A percentile compares a stretch with the other conserved stretches of the same genome.
These are phyloP conservation scores for Neurospora sp. DNA, from an alignment of 495 filamentous ascomycete species.

Conservation along the genomic window DNA sequence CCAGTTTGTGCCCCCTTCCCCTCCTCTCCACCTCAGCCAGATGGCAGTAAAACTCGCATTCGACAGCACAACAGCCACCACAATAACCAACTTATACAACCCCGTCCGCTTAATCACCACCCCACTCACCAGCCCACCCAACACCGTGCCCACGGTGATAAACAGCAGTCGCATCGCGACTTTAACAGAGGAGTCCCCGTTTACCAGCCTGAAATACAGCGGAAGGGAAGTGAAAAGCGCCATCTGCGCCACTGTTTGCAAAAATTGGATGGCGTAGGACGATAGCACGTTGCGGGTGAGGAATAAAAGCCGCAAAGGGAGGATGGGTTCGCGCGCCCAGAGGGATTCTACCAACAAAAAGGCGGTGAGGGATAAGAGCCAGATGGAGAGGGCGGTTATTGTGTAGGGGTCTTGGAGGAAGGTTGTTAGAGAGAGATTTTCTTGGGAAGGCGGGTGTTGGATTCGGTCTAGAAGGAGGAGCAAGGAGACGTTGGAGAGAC, in stretches of 20 bases:
- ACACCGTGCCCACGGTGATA: constrained; percentile 4
- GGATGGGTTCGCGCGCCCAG: constrained; percentile 6
- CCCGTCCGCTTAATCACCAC: constrained; percentile 8
- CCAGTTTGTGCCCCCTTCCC: not conserved
- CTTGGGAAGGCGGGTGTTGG: not conserved
- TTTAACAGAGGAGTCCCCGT: not conserved
- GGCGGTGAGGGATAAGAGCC: not conserved
- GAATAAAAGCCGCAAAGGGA: not conserved
- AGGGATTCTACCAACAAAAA: constrained; percentile 3
- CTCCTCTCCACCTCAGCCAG: constrained; percentile 2
- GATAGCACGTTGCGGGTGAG: not conserved
- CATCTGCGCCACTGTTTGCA: constrained; percentile 8
- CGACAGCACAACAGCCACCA: not conserved
- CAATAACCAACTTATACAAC: constrained; percentile 1
- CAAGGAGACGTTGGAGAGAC: constrained; percentile 4
- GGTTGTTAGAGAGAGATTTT: not conserved
- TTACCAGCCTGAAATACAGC: constrained; percentile 5
- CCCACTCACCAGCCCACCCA: constrained; percentile 4
- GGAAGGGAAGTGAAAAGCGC: constrained; percentile 4
- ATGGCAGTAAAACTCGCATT: constrained; percentile 4
- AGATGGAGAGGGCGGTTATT: not conserved
- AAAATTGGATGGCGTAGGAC: constrained; percentile 6
- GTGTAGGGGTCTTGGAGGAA: not conserved
- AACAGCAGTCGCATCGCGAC: not conserved
- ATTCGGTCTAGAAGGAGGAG: constrained; percentile 7